These are phyloP conservation scores for Leucosporidium yakuticum DNA, from an alignment of 768 basidiomycete species.

Conservation along the genomic window DNA sequence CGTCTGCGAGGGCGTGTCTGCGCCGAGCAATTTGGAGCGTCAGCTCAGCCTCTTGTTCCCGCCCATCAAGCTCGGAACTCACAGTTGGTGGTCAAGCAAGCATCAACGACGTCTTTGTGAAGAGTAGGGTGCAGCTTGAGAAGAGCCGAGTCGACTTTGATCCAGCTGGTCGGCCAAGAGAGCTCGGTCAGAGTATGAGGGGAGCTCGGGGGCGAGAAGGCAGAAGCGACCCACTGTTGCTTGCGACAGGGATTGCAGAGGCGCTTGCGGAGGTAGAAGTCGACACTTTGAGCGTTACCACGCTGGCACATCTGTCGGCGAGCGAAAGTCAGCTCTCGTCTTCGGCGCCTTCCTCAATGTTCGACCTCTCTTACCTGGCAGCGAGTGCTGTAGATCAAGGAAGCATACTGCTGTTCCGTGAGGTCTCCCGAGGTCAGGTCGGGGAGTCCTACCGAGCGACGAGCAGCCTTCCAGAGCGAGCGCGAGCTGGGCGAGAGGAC, in stretches of 20 bases:
- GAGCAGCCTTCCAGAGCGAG: constrained; percentile 13
- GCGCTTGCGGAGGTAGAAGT: background rate
- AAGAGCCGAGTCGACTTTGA: too few species aligned
- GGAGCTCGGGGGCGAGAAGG: too few species aligned
- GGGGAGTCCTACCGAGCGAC: constrained; percentile 7
- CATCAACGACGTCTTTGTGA: background rate
- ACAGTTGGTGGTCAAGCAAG: background rate
- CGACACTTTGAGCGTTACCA: background rate
- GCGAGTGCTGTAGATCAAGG: constrained; percentile 22
- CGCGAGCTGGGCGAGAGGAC: background rate
- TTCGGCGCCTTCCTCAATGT: background rate
- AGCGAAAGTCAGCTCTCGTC: background rate
- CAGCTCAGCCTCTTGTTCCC: too few species aligned
- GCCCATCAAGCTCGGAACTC: background rate
- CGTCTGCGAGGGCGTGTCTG: too few species aligned
- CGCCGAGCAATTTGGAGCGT: too few species aligned
- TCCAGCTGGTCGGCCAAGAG: too few species aligned
- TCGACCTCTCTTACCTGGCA: constrained; percentile 6
- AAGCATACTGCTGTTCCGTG: constrained; percentile 3
- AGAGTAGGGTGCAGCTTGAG: too few species aligned
- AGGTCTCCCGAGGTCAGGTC: background rate
- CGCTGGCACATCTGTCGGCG: background rate
- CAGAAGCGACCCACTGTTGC: background rate
- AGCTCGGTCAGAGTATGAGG: too few species aligned
- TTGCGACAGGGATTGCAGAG: constrained; percentile 8